phyloP scores from a whole-genome alignment of 2,329 filamentous ascomycete species.

The Ascochyta lentis region DNA sequence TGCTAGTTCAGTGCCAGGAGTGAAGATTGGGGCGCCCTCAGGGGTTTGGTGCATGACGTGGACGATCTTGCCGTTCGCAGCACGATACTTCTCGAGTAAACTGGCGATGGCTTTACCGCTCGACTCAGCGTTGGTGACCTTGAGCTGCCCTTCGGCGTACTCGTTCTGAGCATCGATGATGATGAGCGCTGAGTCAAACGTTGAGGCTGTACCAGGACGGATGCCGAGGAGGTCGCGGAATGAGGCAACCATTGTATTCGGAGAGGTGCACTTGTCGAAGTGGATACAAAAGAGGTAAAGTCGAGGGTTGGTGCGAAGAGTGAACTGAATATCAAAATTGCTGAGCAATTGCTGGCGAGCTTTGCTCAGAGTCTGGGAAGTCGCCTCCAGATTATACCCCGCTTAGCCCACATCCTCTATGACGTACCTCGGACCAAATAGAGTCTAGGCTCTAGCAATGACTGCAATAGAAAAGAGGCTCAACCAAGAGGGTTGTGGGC shows the following conservation, averaged over 20 bases:
- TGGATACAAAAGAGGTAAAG: background rate
- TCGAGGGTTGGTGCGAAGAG: background rate
- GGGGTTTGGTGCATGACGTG: conserved; percentile 68
- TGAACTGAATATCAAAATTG: background rate
- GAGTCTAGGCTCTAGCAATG: conserved; percentile 1
- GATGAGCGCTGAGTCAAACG: conserved; percentile 65
- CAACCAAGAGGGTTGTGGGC: background rate
- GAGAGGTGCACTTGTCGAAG: background rate
- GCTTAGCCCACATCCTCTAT: conserved; percentile 9
- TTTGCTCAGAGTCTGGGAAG: background rate
- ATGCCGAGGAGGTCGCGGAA: conserved; percentile 64
- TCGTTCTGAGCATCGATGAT: conserved; percentile 78
- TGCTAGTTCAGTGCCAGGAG: conserved; percentile 64
- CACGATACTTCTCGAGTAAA: conserved; percentile 67
- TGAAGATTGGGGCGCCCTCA: conserved; percentile 70
- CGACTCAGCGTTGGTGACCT: conserved; percentile 59
- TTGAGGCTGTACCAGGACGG: conserved; percentile 62
- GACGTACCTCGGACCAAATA: conserved; percentile 10
- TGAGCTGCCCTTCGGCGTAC: conserved; percentile 65
- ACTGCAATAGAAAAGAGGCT: background rate
- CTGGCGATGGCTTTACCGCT: conserved; percentile 64
- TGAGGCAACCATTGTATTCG: conserved; percentile 32
- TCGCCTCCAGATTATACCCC: conserved; percentile 13
- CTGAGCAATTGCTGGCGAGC: background rate
- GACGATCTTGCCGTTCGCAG: conserved; percentile 61